Evolutionary conservation across 148 eudicot species (phyloP), one percentile per base, ranked within the genome.

Genomic region (Chenopodium album): DNA sequence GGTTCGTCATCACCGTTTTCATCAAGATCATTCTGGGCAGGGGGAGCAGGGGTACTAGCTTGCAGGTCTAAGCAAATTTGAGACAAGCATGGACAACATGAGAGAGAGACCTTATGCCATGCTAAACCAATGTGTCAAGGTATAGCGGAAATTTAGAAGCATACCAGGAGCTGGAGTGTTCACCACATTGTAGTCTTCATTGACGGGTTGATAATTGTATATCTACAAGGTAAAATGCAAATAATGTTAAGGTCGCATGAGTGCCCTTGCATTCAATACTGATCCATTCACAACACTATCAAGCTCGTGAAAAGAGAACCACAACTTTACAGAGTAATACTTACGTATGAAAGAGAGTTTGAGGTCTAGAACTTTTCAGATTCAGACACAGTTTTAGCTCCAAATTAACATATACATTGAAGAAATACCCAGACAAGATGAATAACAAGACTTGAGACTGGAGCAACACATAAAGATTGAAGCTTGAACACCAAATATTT

Each of bases 111-210:
- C 47, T 28, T 9, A 67, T 37, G 32, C 77, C 31, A 48, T 5
- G 47, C 68, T 28, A 69, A 82, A 83, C 71, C 31, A 85, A n/a
- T 75, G 60, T 75, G 69, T 68, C 63, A 83, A 70, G 73, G 48
- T 60, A 80, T 75, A 82, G 69, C 70, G 75, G 70, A 78, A 85
- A 59, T 31, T 79, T 82, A 68, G 59, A 77, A 59, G 62, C 88
- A 75, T 88, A 95, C 98, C 98, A 76, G 97, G 94, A 56, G 93
- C 92, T 4, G 99, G 99, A 16, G 99, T 95, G 87, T 88, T 92
- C 70, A 89, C 97, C 66, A 82, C 87, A 82, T 93, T 93, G 86
- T 96, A 96, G 87, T 96, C 99, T 85, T 96, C 99, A 84, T 89
- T 94, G 70, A 87, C 96, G 69, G 85, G 92, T 92, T 95, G 98